Evolutionary conservation across 768 basidiomycete genomes (phyloP).

Genomic region (Mrakia gelida): DNA sequence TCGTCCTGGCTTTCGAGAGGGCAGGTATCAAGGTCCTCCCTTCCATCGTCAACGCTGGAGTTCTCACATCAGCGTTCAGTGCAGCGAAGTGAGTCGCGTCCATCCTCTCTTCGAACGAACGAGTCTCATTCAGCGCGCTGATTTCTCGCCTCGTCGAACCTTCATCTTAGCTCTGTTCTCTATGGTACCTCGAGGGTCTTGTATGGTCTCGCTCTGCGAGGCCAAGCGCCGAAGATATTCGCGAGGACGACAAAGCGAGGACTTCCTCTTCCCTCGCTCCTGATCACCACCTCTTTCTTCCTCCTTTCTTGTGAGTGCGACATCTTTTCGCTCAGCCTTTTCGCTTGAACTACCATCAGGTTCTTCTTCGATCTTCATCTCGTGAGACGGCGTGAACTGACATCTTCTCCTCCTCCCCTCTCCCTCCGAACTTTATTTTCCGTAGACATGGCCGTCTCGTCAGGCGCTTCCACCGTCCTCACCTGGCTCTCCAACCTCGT

Average conservation of each 20-base stretch:
- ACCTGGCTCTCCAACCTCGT: conserved; percentile 48
- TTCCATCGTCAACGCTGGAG: conserved; percentile 61
- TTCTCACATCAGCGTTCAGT: conserved; percentile 50
- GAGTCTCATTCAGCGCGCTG: no score
- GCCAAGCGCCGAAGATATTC: conserved; percentile 51
- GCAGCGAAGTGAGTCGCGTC: conserved; percentile 23
- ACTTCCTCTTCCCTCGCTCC: neutral
- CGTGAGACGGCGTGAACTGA: neutral
- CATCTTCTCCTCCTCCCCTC: conserved; percentile 11
- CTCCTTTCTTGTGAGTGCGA: conserved; percentile 51
- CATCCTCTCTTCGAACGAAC: no score
- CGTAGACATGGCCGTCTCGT: no score
- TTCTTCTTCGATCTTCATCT: no score
- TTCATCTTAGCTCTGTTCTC: conserved; percentile 29
- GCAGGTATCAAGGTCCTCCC: conserved; percentile 61
- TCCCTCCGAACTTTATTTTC: no score
- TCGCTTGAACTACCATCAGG: no score
- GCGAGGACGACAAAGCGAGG: conserved; percentile 43
- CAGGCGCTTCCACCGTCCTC: conserved; percentile 57
- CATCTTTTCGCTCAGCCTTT: conserved; percentile 27
- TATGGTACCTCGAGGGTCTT: conserved; percentile 42
- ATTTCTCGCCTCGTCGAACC: no score
- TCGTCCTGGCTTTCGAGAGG: conserved; percentile 73
- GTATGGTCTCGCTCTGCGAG: conserved; percentile 46
- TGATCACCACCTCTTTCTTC: conserved; percentile 34